A percentile compares a stretch with the other conserved stretches of the same genome.
phyloP scores from a whole-genome alignment of 768 basidiomycete species.

The Asterophora parasitica region DNA sequence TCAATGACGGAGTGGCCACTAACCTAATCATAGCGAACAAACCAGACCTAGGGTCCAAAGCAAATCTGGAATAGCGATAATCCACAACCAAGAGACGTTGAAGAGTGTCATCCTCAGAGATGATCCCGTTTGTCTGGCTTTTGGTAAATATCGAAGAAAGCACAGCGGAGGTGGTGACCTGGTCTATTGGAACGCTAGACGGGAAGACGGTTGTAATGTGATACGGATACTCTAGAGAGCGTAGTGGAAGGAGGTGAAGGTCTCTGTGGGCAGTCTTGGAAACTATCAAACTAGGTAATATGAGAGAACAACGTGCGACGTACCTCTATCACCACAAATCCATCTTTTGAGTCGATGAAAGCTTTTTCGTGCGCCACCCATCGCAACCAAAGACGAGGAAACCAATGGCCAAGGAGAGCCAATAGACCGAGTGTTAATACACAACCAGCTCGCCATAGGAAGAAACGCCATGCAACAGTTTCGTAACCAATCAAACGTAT shows the following conservation, averaged over 20 bases:
- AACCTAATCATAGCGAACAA: conserved; percentile 80
- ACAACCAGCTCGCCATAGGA: conserved; percentile 70
- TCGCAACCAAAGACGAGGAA: conserved; percentile 86
- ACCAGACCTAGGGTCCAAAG: conserved; percentile 78
- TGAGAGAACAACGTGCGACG: conserved; percentile 20
- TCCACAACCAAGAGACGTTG: conserved; percentile 66
- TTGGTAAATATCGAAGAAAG: conserved; percentile 14
- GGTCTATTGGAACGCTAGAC: conserved; percentile 22
- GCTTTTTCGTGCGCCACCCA: conserved; percentile 82
- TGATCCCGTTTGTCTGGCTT: conserved; percentile 27
- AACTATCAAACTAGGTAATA: conserved; percentile 15
- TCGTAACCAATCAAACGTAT: conserved; percentile 87
- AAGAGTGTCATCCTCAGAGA: conserved; percentile 34
- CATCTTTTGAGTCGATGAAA: conserved; percentile 65
- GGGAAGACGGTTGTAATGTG: conserved; percentile 79
- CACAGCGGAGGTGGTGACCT: conserved; percentile 20
- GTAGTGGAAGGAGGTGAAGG: conserved; percentile 70
- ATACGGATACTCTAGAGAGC: conserved; percentile 68
- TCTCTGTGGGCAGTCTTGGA: conserved; percentile 80
- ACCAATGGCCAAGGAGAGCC: conserved; percentile 86
- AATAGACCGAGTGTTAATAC: conserved; percentile 66
- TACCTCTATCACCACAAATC: conserved; percentile 90
- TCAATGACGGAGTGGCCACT: conserved; percentile 15
- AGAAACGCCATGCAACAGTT: conserved; percentile 52
- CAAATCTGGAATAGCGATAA: conserved; percentile 90